Evolutionary conservation across 371 early-diverging fungal species (phyloP), one percentile per base, ranked within the genome.

Genomic region (Coemansia sp.): DNA sequence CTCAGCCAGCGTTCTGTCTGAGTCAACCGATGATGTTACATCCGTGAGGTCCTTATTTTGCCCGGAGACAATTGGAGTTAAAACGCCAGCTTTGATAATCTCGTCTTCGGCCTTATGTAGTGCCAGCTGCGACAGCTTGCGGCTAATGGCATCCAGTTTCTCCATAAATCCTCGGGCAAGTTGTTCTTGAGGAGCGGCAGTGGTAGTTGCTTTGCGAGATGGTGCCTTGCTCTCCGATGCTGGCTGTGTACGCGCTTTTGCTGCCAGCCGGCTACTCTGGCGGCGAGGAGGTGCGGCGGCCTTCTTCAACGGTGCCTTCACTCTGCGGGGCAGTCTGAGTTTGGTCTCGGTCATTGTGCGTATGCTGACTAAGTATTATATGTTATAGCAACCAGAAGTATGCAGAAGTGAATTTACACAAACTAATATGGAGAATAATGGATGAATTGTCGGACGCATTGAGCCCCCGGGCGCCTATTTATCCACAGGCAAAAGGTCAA

Each of bases 81-180:
- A 29, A 5, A 18, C 31, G 40, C 16, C 55, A 40, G 39, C 16
- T n/a, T 37, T 7, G 1, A 32, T 37, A 29, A 24, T 18, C 4
- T 18, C 18, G 5, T 58, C 37, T 18, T 58, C 58, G 11, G 34
- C n/a, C 31, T 47, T 36, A 18, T 57, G 34, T 16, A 58, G 8
- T 34, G 36, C 47, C 1, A 58, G 58, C 36, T 64, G 65, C 5
- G 65, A 64, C 5, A 64, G 34, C 36, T 64, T 64, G 46, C 54
- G 50, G 32, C 52, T 64, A 4, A 64, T 57, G 6, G 46, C 58
- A 9, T 64, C 65, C 16, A 64, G 33, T 11, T 49, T 58, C n/a
- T 52, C 47, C 48, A 56, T 48, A 38, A 64, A 40, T 0, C 51
- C 31, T n/a, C 39, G 12, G 18, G 58, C 54, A 4, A 64, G 33